Percentiles rank a stretch among this genome's conserved stretches.
Conservation (phyloP, 345 rosid genomes). For the Syzygium oleosum region DNA sequence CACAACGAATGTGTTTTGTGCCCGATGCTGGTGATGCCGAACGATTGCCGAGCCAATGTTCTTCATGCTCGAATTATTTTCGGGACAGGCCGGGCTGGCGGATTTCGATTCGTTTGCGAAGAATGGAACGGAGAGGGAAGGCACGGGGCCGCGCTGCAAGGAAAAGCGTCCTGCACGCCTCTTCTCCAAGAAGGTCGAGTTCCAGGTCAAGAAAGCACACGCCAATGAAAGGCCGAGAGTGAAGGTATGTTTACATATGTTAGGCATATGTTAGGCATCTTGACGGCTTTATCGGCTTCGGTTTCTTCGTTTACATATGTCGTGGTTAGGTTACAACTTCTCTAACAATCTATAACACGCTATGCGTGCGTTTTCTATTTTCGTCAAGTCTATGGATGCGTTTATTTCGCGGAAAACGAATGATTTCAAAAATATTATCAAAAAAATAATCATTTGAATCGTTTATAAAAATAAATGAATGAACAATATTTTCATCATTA, state of each 20-base stretch:
- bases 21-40: neutral
- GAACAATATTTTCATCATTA: too few relatives aligned
- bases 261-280: neutral
- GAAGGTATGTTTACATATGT: conserved; percentile 51
- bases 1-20: neutral
- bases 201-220: conserved; percentile 73
- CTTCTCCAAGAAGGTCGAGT: conserved; percentile 77
- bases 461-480: too few relatives aligned
- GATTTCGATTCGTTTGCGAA: conserved; percentile 60
- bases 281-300: neutral
- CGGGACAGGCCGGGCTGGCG: conserved; percentile 55
- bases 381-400: too few relatives aligned
- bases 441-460: too few relatives aligned
- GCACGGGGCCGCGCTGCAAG: conserved; percentile 67
- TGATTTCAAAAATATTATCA: too few relatives aligned
- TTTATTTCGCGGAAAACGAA: too few relatives aligned
- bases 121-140: conserved; percentile 53
- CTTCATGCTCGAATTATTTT: neutral
- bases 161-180: conserved; percentile 74
- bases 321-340: neutral
- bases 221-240: conserved; percentile 85
- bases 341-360: neutral
- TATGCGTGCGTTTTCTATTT: too few relatives aligned
- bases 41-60: neutral
- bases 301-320: neutral